These are phyloP conservation scores for Pseudozyma sp. DNA, from an alignment of 1,284 basidiomycete genomes.

Conservation along the genomic window DNA sequence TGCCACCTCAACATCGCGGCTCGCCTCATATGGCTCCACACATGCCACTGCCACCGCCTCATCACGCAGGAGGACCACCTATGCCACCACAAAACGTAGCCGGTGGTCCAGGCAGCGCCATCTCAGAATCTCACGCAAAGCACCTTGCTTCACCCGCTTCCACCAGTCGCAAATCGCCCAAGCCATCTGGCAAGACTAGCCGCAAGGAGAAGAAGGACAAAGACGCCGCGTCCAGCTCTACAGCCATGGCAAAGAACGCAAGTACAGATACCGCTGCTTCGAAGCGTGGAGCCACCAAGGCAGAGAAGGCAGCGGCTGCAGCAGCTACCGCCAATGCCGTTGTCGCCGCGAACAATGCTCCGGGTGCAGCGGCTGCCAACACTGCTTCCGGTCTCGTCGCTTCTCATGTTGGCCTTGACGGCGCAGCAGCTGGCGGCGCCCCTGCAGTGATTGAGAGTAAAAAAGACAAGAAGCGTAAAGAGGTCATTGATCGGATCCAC, in stretches of 20 bases:
- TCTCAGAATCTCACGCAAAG: conserved; percentile 43
- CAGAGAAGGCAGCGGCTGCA: conserved; percentile 36
- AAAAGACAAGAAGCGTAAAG: conserved; percentile 64
- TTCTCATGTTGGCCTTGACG: conserved; percentile 13
- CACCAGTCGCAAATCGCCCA: conserved; percentile 40
- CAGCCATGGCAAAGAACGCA: conserved; percentile 43
- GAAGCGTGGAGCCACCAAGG: conserved; percentile 37
- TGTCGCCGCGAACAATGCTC: not conserved
- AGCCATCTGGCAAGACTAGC: conserved; percentile 32
- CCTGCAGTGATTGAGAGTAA: conserved; percentile 40
- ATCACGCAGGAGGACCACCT: conserved; percentile 21
- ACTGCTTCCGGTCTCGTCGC: conserved; percentile 19
- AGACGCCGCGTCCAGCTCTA: conserved; percentile 26
- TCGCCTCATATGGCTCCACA: conserved; percentile 43
- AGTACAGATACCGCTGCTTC: conserved; percentile 36
- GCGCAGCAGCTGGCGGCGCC: conserved; percentile 11
- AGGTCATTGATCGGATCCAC: conserved; percentile 66
- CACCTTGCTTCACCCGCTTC: conserved; percentile 39
- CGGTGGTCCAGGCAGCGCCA: conserved; percentile 25
- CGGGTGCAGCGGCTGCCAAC: not conserved
- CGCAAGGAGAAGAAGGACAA: conserved; percentile 47
- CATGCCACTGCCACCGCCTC: conserved; percentile 42
- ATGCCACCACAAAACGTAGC: conserved; percentile 31
- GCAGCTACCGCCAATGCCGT: conserved; percentile 23
- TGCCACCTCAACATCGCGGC: conserved; percentile 38